phyloP scores from a whole-genome alignment of 2,329 filamentous ascomycete genomes.

The Fusarium miscanthi region DNA sequence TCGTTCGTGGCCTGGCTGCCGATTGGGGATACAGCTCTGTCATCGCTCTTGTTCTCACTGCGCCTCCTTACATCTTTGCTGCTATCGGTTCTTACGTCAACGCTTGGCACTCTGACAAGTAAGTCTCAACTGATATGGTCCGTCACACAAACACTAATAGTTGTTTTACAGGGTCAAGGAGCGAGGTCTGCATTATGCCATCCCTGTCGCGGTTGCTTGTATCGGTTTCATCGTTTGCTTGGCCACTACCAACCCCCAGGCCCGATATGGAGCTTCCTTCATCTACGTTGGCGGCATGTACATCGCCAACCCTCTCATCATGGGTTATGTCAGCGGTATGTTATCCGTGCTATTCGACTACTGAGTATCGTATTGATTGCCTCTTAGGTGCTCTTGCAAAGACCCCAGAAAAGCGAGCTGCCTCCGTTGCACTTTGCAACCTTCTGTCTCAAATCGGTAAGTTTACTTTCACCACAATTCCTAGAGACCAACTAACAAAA shows the following conservation, averaged over 20 bases:
- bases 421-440: slow-evolving; percentile 10
- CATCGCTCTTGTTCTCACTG: slow-evolving; percentile 11
- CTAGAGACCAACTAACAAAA: rapidly evolving
- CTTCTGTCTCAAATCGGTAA: slow-evolving; percentile 8
- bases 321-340: slow-evolving; percentile 17
- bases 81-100: slow-evolving; percentile 17
- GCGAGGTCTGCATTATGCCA: slow-evolving; percentile 6
- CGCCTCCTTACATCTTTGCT: slow-evolving; percentile 12
- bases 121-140: rapidly evolving
- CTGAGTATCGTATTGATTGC: rapidly evolving
- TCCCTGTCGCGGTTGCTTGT: slow-evolving; percentile 4
- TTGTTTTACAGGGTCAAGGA: background rate
- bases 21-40: slow-evolving; percentile 18
- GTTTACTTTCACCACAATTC: rapidly evolving
- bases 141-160: rapidly evolving
- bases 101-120: slow-evolving; percentile 23
- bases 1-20: slow-evolving; percentile 3
- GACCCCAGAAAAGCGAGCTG: slow-evolving; percentile 8
- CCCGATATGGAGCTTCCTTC: slow-evolving; percentile 6
- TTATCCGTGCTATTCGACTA: rapidly evolving
- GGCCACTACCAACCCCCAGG: background rate
- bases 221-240: slow-evolving; percentile 13
- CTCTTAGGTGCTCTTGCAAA: slow-evolving; percentile 2
- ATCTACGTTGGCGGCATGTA: slow-evolving; percentile 16
- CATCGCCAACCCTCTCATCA: slow-evolving; percentile 19